Evolutionary conservation across 2,329 filamentous ascomycete genomes (phyloP), one percentile per base, ranked within the genome.

Genomic region (Fusarium udum): DNA sequence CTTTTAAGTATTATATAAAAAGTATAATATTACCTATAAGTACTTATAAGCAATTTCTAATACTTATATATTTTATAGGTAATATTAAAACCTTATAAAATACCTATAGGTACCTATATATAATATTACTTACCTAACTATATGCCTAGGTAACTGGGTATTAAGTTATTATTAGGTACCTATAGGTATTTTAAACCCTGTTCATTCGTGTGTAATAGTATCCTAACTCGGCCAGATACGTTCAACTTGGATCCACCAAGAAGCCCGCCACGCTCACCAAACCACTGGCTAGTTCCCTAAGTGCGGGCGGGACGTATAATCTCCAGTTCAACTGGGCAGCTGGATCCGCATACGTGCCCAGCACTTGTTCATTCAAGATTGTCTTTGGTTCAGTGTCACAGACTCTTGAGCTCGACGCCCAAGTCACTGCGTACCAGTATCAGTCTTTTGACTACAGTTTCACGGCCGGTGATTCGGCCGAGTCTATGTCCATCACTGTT

Each of bases 291-390:
- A n/a, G 16, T 1, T 15, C 62, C 11, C 5, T 67, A 3, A 14
- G 2, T 2, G 20, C 20, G 12, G 51, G 51, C 16, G n/a, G n/a
- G 12, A 8, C 40, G 3, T 46, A 67, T 22, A 7, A 0, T n/a
- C 28, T 67, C 1, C 7, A 39, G 37, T 67, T 67, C 13, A 40
- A 11, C 20, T 67, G 61, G 61, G 16, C 64, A 2, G 64, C 61
- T n/a, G 64, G 64, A 20, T 32, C 28, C 6, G 20, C 15, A 1
- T 67, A 26, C 8, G 5, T 10, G 3, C 20, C 51, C 2, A 15
- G 32, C 20, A 31, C 28, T 10, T 67, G 64, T 28, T 51, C 62
- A 0, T 60, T 67, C n/a, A 40, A 39, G 1, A 14, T 67, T 2
- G 16, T 4, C 4, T 51, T 67, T 12, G 61, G 62, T 2, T 60